Conservation (phyloP, 805 yeast species). For the Nakazawaea laoshanensis region DNA sequence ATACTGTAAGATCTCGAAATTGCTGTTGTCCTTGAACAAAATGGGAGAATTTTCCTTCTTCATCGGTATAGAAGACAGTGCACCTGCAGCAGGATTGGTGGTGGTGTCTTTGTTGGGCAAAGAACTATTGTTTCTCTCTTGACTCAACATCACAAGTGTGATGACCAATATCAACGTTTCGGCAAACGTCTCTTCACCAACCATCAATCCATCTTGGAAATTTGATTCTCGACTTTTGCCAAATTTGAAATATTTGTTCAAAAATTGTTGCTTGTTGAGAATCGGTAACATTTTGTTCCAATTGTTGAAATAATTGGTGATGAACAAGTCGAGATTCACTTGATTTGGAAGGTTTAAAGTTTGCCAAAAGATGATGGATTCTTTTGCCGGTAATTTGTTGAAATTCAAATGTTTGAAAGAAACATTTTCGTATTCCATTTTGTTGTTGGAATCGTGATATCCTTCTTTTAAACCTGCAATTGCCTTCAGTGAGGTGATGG, state of each 20-base stretch:
- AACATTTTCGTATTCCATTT: constrained; percentile 17
- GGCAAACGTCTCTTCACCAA: constrained; percentile 45
- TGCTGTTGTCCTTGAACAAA: constrained; percentile 12
- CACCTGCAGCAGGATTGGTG: neutral
- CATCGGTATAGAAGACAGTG: constrained; percentile 1
- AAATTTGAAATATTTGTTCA: constrained; percentile 45
- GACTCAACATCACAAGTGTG: constrained; percentile 40
- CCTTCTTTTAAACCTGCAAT: constrained; percentile 60
- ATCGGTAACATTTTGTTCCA: constrained; percentile 73
- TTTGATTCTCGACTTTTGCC: constrained; percentile 34
- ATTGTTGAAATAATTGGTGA: constrained; percentile 61
- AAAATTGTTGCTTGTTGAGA: constrained; percentile 60
- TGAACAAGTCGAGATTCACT: constrained; percentile 56
- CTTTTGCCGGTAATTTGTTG: constrained; percentile 26
- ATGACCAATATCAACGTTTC: constrained; percentile 41
- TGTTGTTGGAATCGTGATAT: constrained; percentile 20
- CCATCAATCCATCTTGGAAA: constrained; percentile 31
- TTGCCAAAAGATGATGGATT: constrained; percentile 37
- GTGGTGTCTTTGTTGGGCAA: neutral
- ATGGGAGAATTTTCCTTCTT: constrained; percentile 10
- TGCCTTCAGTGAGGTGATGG: constrained; percentile 63
- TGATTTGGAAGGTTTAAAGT: constrained; percentile 39
- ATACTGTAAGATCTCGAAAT: constrained; percentile 31
- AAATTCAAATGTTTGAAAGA: constrained; percentile 29
- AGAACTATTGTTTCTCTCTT: constrained; percentile 19